Evolutionary conservation across 2,329 filamentous ascomycete species (phyloP).

Genomic region (Westerdykella ornata): DNA sequence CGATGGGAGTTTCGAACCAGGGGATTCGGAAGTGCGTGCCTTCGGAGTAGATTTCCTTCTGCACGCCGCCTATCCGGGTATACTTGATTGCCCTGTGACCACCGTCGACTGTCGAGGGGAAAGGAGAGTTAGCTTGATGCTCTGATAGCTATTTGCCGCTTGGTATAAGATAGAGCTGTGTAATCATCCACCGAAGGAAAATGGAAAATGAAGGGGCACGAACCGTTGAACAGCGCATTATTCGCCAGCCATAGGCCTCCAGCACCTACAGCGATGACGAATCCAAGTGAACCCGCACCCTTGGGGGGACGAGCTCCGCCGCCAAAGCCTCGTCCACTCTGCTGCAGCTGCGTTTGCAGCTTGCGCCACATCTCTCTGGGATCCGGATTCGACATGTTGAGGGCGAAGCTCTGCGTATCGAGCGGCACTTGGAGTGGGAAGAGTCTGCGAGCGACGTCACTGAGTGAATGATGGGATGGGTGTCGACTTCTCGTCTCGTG

Average conservation of each 20-base stretch:
- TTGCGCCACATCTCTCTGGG: conserved; percentile 61
- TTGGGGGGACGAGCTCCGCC: conserved; percentile 45
- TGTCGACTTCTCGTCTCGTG: conserved; percentile 17
- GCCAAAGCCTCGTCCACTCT: conserved; percentile 42
- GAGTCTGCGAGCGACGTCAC: conserved; percentile 8
- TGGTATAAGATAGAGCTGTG: background rate
- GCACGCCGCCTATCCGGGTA: conserved; percentile 81
- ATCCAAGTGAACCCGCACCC: conserved; percentile 44
- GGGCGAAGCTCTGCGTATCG: conserved; percentile 27
- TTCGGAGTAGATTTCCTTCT: conserved; percentile 94
- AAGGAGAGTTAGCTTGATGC: conserved; percentile 14
- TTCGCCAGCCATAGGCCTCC: conserved; percentile 51
- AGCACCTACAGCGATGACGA: conserved; percentile 47
- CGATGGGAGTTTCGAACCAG: conserved; percentile 94
- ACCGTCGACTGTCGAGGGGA: conserved; percentile 76
- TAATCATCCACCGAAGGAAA: background rate
- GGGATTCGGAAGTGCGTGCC: conserved; percentile 94
- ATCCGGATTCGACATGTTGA: conserved; percentile 41
- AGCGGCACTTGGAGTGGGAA: conserved; percentile 31
- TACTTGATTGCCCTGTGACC: conserved; percentile 99
- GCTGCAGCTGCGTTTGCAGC: conserved; percentile 55
- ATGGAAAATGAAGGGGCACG: conserved; percentile 9
- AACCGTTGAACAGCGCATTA: conserved; percentile 64
- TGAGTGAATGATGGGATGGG: conserved; percentile 6
- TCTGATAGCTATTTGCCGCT: background rate